phyloP scores from a whole-genome alignment of 2,329 filamentous ascomycete genomes.

The Talaromyces amestolkiae region DNA sequence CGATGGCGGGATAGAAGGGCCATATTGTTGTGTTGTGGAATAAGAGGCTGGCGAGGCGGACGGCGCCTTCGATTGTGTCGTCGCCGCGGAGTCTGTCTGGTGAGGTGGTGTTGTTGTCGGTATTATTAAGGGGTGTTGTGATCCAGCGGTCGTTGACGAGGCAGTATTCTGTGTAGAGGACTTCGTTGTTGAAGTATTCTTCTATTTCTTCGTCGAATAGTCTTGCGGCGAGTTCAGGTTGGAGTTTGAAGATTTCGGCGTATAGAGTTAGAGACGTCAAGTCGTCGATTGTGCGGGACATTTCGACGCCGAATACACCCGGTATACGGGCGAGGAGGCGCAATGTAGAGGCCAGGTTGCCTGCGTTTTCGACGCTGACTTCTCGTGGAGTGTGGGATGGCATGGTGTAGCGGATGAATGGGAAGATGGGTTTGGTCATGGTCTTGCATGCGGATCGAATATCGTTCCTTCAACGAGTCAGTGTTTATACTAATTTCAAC shows the following conservation, averaged over 20 bases:
- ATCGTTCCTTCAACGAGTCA: slow-evolving; percentile 33
- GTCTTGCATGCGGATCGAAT: slow-evolving; percentile 42
- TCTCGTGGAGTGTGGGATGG: slow-evolving; percentile 27
- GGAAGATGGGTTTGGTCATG: slow-evolving; percentile 39
- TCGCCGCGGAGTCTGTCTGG: slow-evolving; percentile 29
- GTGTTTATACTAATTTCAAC: not conserved
- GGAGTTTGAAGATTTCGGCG: slow-evolving; percentile 36
- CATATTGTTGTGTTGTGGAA: slow-evolving; percentile 43
- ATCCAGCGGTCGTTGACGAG: slow-evolving; percentile 40
- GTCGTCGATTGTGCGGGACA: slow-evolving; percentile 36
- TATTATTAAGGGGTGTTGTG: not conserved
- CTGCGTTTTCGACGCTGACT: slow-evolving; percentile 21
- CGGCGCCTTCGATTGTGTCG: slow-evolving; percentile 38
- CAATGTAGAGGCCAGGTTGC: slow-evolving; percentile 34
- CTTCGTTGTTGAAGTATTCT: slow-evolving; percentile 42
- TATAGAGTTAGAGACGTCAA: slow-evolving; percentile 37
- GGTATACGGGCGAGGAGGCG: slow-evolving; percentile 33
- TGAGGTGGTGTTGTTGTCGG: slow-evolving; percentile 17
- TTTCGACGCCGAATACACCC: slow-evolving; percentile 33
- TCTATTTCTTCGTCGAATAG: slow-evolving; percentile 37
- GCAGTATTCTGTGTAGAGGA: slow-evolving; percentile 38
- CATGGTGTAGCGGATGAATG: slow-evolving; percentile 37
- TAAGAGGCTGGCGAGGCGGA: slow-evolving; percentile 37
- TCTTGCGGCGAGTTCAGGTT: slow-evolving; percentile 25
- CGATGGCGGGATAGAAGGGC: slow-evolving; percentile 39